Evolutionary conservation across 768 basidiomycete species (phyloP).

Genomic region (Tylopilus felleus): DNA sequence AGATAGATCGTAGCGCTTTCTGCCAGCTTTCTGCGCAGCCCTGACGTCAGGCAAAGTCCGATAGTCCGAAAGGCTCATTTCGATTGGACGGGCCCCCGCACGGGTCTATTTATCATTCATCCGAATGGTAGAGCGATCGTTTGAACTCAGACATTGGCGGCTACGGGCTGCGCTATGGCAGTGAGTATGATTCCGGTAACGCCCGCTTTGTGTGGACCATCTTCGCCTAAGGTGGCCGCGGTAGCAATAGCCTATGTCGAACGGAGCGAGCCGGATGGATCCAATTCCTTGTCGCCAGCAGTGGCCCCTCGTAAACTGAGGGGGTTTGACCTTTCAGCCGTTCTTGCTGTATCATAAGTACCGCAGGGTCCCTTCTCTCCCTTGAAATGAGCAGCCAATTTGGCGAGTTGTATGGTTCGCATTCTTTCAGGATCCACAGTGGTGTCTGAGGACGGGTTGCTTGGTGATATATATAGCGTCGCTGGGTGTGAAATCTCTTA

Average conservation of each 20-base stretch:
- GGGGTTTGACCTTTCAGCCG: background rate
- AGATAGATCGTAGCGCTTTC: slow-evolving; percentile 9
- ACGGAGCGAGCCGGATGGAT: slow-evolving; percentile 8
- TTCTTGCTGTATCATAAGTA: background rate
- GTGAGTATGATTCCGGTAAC: background rate
- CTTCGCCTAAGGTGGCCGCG: background rate
- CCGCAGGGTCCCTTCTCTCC: background rate
- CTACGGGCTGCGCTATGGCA: background rate
- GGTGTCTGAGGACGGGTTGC: background rate
- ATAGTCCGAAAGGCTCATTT: background rate
- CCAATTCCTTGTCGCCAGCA: slow-evolving; percentile 4
- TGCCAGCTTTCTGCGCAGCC: slow-evolving; percentile 18
- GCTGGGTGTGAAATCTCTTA: slow-evolving; percentile 18
- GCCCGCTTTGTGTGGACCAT: background rate
- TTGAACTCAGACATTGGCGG: background rate
- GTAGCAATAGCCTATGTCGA: slow-evolving; percentile 9
- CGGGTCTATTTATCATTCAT: background rate
- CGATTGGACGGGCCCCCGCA: background rate
- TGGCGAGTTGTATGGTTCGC: background rate
- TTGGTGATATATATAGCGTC: background rate
- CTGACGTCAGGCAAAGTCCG: slow-evolving; percentile 24
- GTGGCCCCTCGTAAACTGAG: slow-evolving; percentile 3
- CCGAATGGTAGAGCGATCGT: background rate
- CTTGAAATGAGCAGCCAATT: background rate
- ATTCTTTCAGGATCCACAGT: background rate